These are phyloP conservation scores for Pichia heedii DNA, from an alignment of 805 yeast genomes.

Conservation along the genomic window DNA sequence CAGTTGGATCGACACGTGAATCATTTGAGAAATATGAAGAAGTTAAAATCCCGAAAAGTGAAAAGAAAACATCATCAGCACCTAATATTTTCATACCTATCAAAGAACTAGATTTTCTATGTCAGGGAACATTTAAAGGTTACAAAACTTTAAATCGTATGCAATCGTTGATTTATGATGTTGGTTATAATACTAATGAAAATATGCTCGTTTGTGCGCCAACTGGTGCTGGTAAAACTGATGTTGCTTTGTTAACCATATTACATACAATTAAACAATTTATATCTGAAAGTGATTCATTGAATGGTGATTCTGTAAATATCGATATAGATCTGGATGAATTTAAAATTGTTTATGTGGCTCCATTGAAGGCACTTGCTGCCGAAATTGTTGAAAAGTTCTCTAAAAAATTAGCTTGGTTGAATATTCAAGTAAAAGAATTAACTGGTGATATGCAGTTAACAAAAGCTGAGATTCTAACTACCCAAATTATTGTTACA, in stretches of 20 bases:
- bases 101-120: slow-evolving; percentile 59
- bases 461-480: slow-evolving; percentile 66
- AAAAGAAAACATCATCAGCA: slow-evolving; percentile 32
- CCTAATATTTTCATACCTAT: slow-evolving; percentile 48
- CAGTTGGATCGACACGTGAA: slow-evolving; percentile 67
- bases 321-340: slow-evolving; percentile 71
- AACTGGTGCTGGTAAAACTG: slow-evolving; percentile 97
- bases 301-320: slow-evolving; percentile 37
- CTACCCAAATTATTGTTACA: slow-evolving; percentile 83
- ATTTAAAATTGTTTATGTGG: slow-evolving; percentile 86
- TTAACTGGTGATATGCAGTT: slow-evolving; percentile 95
- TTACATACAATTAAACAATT: slow-evolving; percentile 72
- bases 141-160: slow-evolving; percentile 74
- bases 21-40: slow-evolving; percentile 58
- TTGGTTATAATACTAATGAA: slow-evolving; percentile 87
- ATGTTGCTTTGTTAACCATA: slow-evolving; percentile 77
- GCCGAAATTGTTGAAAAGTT: slow-evolving; percentile 95
- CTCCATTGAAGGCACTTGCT: slow-evolving; percentile 89
- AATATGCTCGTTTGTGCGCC: slow-evolving; percentile 97
- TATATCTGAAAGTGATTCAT: slow-evolving; percentile 36
- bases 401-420: slow-evolving; percentile 66
- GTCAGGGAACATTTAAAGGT: slow-evolving; percentile 75
- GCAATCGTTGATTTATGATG: slow-evolving; percentile 85
- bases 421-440: slow-evolving; percentile 80
- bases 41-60: slow-evolving; percentile 71